phyloP scores from a whole-genome alignment of 192 early-diverging fungal species.

The Coemansia sp. region DNA sequence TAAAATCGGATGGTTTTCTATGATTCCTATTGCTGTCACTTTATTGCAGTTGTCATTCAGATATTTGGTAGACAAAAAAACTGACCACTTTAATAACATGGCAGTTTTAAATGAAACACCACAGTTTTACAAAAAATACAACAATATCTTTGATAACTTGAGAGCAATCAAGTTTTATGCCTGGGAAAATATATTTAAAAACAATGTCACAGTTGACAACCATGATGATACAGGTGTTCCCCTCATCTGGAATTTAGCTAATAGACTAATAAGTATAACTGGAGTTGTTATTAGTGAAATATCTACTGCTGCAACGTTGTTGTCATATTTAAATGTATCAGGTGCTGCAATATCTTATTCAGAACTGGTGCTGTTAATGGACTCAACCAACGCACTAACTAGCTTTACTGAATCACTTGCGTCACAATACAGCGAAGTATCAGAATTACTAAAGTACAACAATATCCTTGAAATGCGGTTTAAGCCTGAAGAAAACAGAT shows the following conservation, averaged over 20 bases:
- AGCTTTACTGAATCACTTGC: not conserved
- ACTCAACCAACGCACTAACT: too few species aligned
- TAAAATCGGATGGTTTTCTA: too few species aligned
- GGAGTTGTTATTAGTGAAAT: not conserved
- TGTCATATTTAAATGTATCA: not conserved
- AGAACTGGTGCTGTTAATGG: too few species aligned
- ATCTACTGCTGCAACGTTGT: too few species aligned
- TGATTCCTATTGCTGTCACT: not conserved
- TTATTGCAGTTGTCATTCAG: not conserved
- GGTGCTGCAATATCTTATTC: not conserved
- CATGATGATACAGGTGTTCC: not conserved
- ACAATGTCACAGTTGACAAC: not conserved
- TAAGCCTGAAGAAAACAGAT: too few species aligned
- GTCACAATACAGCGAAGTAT: not conserved
- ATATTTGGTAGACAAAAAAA: not conserved
- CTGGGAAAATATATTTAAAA: not conserved
- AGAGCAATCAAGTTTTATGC: slow-evolving; percentile 1
- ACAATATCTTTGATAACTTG: not conserved
- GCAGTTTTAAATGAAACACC: not conserved
- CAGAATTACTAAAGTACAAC: not conserved
- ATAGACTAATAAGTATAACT: not conserved
- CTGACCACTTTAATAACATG: not conserved
- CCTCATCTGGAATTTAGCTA: not conserved
- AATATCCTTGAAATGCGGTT: not conserved
- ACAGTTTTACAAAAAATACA: not conserved